Evolutionary conservation across 169 alveolate species (phyloP).

Genomic region (Eimeria maxima): DNA sequence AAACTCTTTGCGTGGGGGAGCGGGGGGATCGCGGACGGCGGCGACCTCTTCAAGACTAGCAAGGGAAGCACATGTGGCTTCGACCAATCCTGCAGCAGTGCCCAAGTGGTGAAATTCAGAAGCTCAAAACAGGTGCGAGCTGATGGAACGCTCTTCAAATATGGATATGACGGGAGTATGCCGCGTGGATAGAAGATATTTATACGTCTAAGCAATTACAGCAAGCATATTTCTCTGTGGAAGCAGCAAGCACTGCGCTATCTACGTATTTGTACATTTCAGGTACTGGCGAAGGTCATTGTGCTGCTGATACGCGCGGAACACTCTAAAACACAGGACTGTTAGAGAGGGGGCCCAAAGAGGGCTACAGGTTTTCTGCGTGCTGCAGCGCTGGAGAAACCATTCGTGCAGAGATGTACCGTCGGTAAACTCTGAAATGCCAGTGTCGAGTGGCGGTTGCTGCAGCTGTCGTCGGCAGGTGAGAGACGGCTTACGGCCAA

Average conservation of each 20-base stretch:
- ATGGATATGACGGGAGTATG: neutral
- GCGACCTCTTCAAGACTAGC: conserved; percentile 50
- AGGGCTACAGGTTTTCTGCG: neutral
- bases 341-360: neutral
- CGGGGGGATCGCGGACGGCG: no score
- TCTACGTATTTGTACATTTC: neutral
- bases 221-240: neutral
- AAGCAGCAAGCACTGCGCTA: neutral
- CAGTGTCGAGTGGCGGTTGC: neutral
- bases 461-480: neutral
- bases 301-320: neutral
- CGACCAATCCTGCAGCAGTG: conserved; percentile 9
- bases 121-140: neutral
- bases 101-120: neutral
- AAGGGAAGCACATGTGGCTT: conserved; percentile 58
- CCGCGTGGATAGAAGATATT: neutral
- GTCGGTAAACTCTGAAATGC: neutral
- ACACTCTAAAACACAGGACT: neutral
- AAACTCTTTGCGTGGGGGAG: neutral
- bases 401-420: neutral
- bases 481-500: neutral
- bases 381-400: neutral
- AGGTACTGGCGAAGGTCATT: neutral
- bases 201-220: neutral
- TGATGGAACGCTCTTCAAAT: neutral